Conservation (phyloP, 1,284 basidiomycete species). For the Leccinum ponderosum region DNA sequence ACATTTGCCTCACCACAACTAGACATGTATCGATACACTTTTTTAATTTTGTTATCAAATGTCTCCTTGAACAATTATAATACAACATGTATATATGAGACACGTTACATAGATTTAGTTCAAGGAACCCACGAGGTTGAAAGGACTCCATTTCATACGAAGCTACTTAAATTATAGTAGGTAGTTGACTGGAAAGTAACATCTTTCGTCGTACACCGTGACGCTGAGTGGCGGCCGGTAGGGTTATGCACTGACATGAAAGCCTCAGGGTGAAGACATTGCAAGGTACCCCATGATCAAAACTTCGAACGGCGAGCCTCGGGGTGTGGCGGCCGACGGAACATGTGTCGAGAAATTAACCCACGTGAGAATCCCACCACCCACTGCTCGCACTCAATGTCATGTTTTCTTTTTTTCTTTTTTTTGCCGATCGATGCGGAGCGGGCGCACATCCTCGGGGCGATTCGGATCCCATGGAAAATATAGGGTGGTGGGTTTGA, state of each 20-base stretch:
- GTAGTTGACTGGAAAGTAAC: neutral
- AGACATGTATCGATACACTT: constrained; percentile 13
- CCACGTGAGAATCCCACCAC: no score
- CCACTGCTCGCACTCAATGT: no score
- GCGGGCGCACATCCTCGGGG: neutral
- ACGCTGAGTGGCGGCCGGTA: no score
- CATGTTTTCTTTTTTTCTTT: neutral
- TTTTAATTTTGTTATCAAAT: neutral
- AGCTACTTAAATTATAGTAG: neutral
- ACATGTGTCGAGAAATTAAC: no score
- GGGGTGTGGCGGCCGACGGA: no score
- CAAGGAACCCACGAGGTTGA: neutral
- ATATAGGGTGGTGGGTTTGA: neutral
- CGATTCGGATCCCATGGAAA: neutral
- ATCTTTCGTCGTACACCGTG: no score
- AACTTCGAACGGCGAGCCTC: no score
- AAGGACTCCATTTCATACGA: neutral
- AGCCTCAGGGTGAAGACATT: no score
- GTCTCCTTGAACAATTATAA: neutral
- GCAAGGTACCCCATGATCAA: no score
- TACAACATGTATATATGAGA: neutral
- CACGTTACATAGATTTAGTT: neutral
- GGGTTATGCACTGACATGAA: no score
- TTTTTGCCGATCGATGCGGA: neutral
- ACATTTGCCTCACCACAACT: constrained; percentile 1